These are phyloP conservation scores for Termitomyces sp. DNA, from an alignment of 768 basidiomycete species.

Conservation along the genomic window DNA sequence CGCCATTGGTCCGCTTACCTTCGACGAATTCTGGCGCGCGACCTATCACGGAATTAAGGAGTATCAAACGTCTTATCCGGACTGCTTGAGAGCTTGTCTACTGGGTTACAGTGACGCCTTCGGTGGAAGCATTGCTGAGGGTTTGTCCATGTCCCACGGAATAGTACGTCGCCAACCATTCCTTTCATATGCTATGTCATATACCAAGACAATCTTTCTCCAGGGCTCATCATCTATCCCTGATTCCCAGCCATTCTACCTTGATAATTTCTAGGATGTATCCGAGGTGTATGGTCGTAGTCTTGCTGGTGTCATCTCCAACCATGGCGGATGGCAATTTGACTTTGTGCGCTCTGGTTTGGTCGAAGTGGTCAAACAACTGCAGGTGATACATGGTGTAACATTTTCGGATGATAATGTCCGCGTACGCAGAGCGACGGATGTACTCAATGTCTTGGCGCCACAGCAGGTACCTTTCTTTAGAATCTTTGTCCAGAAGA, in stretches of 20 bases:
- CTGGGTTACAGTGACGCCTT: slow-evolving; percentile 43
- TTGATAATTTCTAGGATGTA: slow-evolving; percentile 57
- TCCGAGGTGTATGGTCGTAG: slow-evolving; percentile 78
- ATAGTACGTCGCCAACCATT: slow-evolving; percentile 22
- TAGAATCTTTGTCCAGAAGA: slow-evolving; percentile 37
- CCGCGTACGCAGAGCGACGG: slow-evolving; percentile 86
- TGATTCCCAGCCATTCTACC: slow-evolving; percentile 25
- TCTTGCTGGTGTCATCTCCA: slow-evolving; percentile 75
- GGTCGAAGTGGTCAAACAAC: slow-evolving; percentile 74
- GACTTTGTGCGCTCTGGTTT: slow-evolving; percentile 86
- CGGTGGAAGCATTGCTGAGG: slow-evolving; percentile 45
- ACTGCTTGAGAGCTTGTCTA: slow-evolving; percentile 41
- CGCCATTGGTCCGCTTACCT: slow-evolving; percentile 48
- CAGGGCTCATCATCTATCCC: slow-evolving; percentile 17
- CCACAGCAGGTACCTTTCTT: slow-evolving; percentile 63
- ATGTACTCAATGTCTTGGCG: slow-evolving; percentile 86
- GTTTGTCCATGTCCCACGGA: slow-evolving; percentile 36
- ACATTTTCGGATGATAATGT: slow-evolving; percentile 77
- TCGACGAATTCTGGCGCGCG: slow-evolving; percentile 55
- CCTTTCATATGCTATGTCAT: not conserved
- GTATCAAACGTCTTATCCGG: slow-evolving; percentile 36
- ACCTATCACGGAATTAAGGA: slow-evolving; percentile 45
- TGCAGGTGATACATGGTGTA: slow-evolving; percentile 63
- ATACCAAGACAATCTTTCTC: not conserved
- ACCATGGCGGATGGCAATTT: slow-evolving; percentile 78